phyloP scores from a whole-genome alignment of 2,329 filamentous ascomycete species.

The Microsporum ferrugineum region DNA sequence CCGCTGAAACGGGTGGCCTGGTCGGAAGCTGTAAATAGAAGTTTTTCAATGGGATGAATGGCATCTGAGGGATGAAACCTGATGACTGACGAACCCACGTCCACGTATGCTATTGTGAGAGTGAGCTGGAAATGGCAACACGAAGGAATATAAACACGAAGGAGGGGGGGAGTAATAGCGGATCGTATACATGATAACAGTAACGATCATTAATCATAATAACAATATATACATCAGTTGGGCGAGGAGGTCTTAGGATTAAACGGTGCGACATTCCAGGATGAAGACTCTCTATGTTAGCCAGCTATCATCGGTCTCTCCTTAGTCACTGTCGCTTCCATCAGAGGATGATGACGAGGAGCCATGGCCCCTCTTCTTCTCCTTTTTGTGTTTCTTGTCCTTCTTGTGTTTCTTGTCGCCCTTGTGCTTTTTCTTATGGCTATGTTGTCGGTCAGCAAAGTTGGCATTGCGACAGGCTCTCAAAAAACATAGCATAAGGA shows the following conservation, averaged over 20 bases:
- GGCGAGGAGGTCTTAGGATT: neutral
- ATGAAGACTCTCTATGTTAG: neutral
- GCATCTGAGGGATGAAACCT: neutral
- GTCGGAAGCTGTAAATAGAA: neutral
- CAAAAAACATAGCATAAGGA: neutral
- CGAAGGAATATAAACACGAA: neutral
- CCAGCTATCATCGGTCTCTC: neutral
- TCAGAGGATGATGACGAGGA: neutral
- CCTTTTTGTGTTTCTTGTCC: constrained; percentile 13
- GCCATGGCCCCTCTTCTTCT: neutral
- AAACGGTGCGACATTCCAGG: neutral
- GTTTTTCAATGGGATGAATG: neutral
- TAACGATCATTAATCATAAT: constrained; percentile 1
- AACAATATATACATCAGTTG: neutral
- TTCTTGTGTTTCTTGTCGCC: constrained; percentile 20
- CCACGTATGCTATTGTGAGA: neutral
- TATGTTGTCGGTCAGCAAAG: constrained; percentile 2
- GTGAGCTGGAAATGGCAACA: neutral
- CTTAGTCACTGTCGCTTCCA: constrained; percentile 15
- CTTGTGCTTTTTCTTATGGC: constrained; percentile 19
- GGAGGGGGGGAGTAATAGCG: neutral
- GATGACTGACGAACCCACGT: neutral
- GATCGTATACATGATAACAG: neutral
- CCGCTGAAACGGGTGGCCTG: neutral
- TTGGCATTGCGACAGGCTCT: neutral